Evolutionary conservation across 805 yeast species (phyloP), one percentile per base, ranked within the genome.

Genomic region (Spathaspora passalidarum): DNA sequence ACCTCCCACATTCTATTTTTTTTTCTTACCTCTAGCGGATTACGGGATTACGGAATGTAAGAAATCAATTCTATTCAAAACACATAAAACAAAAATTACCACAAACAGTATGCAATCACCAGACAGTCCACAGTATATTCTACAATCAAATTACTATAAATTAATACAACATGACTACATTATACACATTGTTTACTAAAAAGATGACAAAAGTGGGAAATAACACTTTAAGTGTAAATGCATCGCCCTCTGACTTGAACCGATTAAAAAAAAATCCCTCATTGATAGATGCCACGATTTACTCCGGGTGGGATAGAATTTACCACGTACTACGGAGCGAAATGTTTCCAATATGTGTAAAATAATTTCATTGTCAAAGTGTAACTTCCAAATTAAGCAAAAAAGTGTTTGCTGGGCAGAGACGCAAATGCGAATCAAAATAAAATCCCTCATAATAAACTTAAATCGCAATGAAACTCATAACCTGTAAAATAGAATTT

Each of bases 361-460:
- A n/a, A 29, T 29, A 29, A n/a, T 29, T 29, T 29, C 25, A 29
- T 29, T n/a, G 34, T 29, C 34, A 29, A n/a, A n/a, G 13, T 29
- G n/a, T 29, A 29, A 29, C 34, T 29, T 29, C 34, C 34, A 29
- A 29, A 29, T 3, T 29, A 29, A 29, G 34, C 10, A 29, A 29
- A n/a, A 29, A 7, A 22, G 14, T n/a, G 17, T 29, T 11, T n/a
- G 16, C 16, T 29, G 34, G 34, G 14, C 13, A 29, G 13, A 29
- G 34, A 29, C 34, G 34, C 34, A 29, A 29, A 29, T n/a, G 16
- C 5, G 34, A 13, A 17, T 2, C 17, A 29, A n/a, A 29, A 26
- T n/a, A 29, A 29, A 29, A 29, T 29, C 34, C 34, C 34, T 29
- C 34, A 29, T 29, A 29, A 29, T 29, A n/a, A 29, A 29, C 34